These are phyloP conservation scores for Passiflora organensis DNA, from an alignment of 345 rosid genomes.

Conservation along the genomic window DNA sequence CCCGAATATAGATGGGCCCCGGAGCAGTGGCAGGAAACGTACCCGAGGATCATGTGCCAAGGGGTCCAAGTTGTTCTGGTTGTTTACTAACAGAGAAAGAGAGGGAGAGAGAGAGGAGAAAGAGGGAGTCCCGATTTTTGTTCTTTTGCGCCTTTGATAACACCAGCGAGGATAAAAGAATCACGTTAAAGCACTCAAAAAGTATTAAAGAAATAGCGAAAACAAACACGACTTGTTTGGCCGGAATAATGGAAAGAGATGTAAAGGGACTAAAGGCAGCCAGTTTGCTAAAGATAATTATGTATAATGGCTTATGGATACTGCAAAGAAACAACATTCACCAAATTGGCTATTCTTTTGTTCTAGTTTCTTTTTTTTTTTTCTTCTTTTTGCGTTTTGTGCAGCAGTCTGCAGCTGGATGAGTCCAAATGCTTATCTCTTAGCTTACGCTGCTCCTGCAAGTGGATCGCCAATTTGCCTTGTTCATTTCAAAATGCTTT, in stretches of 20 bases:
- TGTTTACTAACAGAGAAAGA: not conserved
- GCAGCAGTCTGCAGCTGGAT: not conserved
- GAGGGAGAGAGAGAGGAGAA: no score
- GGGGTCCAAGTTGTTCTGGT: constrained; percentile 11
- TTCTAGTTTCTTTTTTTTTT: not conserved
- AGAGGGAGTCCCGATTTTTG: constrained; percentile 1
- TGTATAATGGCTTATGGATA: no score
- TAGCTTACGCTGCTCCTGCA: constrained; percentile 18
- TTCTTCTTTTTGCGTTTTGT: not conserved
- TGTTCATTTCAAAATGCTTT: not conserved
- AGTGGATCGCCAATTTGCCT: constrained; percentile 17
- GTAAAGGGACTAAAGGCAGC: no score
- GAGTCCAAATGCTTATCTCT: constrained; percentile 1
- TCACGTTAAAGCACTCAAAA: constrained; percentile 11
- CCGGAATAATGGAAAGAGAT: no score
- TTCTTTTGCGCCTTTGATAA: not conserved
- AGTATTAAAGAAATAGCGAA: not conserved
- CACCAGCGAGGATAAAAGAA: not conserved
- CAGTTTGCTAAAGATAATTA: no score
- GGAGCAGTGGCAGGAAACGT: not conserved
- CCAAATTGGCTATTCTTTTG: not conserved
- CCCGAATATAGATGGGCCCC: constrained; percentile 7
- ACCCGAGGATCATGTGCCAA: constrained; percentile 31
- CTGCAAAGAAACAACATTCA: no score
- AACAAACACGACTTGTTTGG: not conserved